These are phyloP conservation scores for Calonectria naviculata DNA, from an alignment of 2,329 filamentous ascomycete species.

Conservation along the genomic window DNA sequence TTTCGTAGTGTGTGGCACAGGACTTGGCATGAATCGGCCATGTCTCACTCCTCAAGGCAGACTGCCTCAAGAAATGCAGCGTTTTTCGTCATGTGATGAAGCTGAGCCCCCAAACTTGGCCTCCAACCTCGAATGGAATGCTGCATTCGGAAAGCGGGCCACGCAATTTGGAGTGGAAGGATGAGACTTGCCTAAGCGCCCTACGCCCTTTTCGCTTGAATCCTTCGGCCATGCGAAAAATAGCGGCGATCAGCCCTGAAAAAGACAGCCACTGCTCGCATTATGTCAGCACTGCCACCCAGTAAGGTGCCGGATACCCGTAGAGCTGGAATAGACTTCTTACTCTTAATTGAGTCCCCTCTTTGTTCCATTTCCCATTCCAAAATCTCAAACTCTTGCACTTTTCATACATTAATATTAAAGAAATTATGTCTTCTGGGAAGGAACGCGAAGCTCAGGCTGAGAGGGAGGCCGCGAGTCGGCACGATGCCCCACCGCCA, in stretches of 20 bases:
- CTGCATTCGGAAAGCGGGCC: neutral
- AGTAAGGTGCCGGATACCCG: neutral
- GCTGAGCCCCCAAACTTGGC: neutral
- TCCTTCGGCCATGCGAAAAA: neutral
- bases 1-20: neutral
- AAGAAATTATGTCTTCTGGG: constrained; percentile 1
- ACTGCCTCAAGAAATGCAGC: neutral
- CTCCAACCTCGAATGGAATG: neutral
- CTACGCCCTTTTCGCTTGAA: neutral
- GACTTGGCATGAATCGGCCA: neutral
- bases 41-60: neutral
- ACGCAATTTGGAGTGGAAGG: neutral
- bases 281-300: neutral
- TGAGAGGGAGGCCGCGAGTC: neutral
- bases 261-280: neutral
- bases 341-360: neutral
- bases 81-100: neutral
- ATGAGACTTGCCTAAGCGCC: neutral
- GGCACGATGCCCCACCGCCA: constrained; percentile 11
- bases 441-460: constrained; percentile 17
- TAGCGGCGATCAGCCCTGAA: neutral
- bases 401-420: neutral
- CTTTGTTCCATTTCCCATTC: neutral
- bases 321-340: neutral
- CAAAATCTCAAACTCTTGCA: neutral